Base-by-base conservation (phyloP, 2,329 filamentous ascomycete genomes). In the Escovopsis sp. region DNA sequence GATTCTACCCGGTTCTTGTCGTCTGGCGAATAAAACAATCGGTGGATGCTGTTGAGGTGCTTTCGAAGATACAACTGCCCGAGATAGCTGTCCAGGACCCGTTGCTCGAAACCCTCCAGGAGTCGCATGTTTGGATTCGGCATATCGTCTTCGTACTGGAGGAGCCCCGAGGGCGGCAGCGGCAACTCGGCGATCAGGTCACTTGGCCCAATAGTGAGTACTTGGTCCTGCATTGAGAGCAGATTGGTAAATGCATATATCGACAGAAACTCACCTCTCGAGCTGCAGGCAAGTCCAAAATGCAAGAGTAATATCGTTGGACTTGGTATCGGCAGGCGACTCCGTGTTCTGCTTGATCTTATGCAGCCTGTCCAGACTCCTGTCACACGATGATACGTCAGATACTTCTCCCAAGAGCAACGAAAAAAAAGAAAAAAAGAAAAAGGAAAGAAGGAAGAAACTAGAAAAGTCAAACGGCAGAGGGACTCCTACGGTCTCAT, bases 271-370 rank as follows among this genome's bases (percentile, higher is more conserved):
- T 42, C 39, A 85, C 82, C 81, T 94, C 61, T 96, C 89, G 10
- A 96, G 70, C 55, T 96, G 89, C 48, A 95, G 66, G 57, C 85
- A 94, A 7, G 88, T 91, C 89, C 89, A 96, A 54, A 88, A 95
- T 0, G 85, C 82, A 51, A 93, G 72, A 12, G 82, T 68, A 33
- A 82, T 68, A 44, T 81, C 69, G 54, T 87, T 85, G 52, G 62
- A 59, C 50, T 60, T 62, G 44, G 57, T 60, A 34, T 66, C 68
- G 34, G 60, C 62, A 28, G 69, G 61, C 50, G 67, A 52, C 44
- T 59, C 49, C 36, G 52, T 51, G 32, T 60, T 52, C 1, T 53
- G 51, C 45, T 66, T 64, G 41, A 69, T 55, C 44, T 57, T 61
- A 7, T 62, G 62, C 44, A 74, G 55, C 35, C 69, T 70, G 26